A percentile compares a stretch with the other conserved stretches of the same genome.
Evolutionary conservation across 2,329 filamentous ascomycete genomes (phyloP).

Genomic region (Colletotrichum cordylinicola): DNA sequence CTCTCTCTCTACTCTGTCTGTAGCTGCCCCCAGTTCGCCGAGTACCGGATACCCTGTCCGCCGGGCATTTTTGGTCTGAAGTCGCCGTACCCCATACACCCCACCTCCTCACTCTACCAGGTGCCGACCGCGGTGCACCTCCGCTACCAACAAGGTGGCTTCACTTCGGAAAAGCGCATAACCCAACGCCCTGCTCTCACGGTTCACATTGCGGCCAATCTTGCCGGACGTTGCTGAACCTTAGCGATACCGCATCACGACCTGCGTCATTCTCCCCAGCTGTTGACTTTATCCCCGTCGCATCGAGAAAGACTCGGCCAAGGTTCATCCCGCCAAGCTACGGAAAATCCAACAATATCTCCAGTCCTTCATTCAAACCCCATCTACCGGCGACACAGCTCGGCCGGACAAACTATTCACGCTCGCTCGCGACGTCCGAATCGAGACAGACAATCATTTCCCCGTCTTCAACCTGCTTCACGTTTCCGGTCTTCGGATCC

Average conservation of each 20-base stretch:
- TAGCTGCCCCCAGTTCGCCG: background rate
- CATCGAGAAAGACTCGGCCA: background rate
- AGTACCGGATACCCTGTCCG: background rate
- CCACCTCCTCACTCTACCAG: background rate
- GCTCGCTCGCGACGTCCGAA: background rate
- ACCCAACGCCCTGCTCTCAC: background rate
- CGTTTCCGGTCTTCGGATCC: slow-evolving; percentile 14
- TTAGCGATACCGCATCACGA: background rate
- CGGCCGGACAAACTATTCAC: slow-evolving; percentile 2
- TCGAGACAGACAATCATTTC: background rate
- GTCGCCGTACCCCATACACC: slow-evolving; percentile 8
- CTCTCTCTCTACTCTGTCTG: background rate
- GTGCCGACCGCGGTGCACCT: background rate
- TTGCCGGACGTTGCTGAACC: background rate
- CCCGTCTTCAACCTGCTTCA: slow-evolving; percentile 13
- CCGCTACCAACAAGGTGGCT: background rate
- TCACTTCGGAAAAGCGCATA: slow-evolving; percentile 15
- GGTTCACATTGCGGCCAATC: background rate
- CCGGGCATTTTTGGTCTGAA: background rate
- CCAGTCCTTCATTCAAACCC: background rate
- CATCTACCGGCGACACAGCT: background rate
- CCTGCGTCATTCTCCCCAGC: background rate
- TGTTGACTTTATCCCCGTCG: background rate
- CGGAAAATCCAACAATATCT: background rate
- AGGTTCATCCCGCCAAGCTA: background rate